Evolutionary conservation across 2,329 filamentous ascomycete species (phyloP), one percentile per base, ranked within the genome.

Genomic region (Ophiostoma pallidulum): DNA sequence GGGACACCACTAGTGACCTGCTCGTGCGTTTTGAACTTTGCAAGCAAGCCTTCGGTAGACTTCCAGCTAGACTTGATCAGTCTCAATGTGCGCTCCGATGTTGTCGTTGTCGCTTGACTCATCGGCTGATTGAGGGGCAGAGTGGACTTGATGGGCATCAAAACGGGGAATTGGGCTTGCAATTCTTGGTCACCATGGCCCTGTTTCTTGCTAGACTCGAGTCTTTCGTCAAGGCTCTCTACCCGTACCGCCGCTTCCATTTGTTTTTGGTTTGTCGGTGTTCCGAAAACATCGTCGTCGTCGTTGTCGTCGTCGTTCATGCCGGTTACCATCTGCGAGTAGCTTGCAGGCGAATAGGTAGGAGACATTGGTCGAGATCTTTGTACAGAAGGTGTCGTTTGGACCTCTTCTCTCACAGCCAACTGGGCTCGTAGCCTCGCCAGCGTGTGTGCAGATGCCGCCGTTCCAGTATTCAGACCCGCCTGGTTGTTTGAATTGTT

Each of bases 1-100:
- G 38, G 32, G 5, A 22, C 16, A 3, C 31, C 29, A 8, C 7
- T 19, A 12, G 5, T 13, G 5, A 26, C 26, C n/a, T 49, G 31
- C 4, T 54, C 51, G 4, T 51, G 45, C 3, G 40, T 32, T 13
- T 42, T 51, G 37, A 50, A 53, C n/a, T 48, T 54, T 3, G 46
- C 22, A 40, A 56, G 53, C 6, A 56, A 39, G 8, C 33, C 24
- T 13, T 56, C 54, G 2, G 51, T 54, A 9, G 53, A 54, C 33
- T 52, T 53, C 48, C 50, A 52, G n/a, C 40, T 38, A 3, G 51
- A 37, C 31, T 49, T 51, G 38, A 52, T 12, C 12, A 47, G 29
- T 2, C 35, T 46, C 24, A 43, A 3, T 3, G 50, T 48, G 24
- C 38, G 41, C 37, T 50, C 47, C 4, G 42, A 32, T 7, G 38